Base-by-base conservation (phyloP, 2,329 filamentous ascomycete genomes). In the Ceratocystis cacaofunesta region DNA sequence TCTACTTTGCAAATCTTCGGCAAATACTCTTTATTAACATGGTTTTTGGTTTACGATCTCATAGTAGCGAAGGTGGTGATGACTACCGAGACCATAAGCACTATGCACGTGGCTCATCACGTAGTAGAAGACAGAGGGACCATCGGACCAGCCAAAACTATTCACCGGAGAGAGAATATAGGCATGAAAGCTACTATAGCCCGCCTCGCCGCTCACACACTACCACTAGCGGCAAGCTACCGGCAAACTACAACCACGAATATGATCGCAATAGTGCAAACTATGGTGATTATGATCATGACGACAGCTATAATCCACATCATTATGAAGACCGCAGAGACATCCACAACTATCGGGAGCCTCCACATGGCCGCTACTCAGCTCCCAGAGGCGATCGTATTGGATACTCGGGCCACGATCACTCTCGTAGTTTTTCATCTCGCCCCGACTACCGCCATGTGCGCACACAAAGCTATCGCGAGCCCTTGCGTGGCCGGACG, bases 1-100 rank as follows among this genome's bases (percentile, higher is more conserved):
- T 15, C 36, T 5, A 12, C 36, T 41, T 41, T 1, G 36, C 3
- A 41, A 41, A 41, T 41, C 12, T 15, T 41, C 12, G 36, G 12
- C 10, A 41, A 15, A 41, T 41, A 41, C 36, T 15, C 36, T 41
- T 10, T 41, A 28, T 12, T 17, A 48, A n/a, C 12, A 67, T 67
- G 65, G 62, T 62, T 32, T 67, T 64, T 48, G n/a, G 62, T 58
- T 64, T 46, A 25, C 65, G 65, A 17, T 64, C 65, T 22, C 62
- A 28, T 32, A 62, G 57, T n/a, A n/a, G 61, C 7, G 32, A 36
- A 36, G 32, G 36, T 41, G 48, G 17, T 5, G 48, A 22, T n/a
- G 48, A 61, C 48, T 41, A 62, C 46, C 62, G 57, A 32, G 62
- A 64, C 41, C 57, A 67, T 32, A 62, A 62, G 28, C 30, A 52